These are phyloP conservation scores for Taiwanofungus camphoratus DNA, from an alignment of 1,284 basidiomycete species.

Conservation along the genomic window DNA sequence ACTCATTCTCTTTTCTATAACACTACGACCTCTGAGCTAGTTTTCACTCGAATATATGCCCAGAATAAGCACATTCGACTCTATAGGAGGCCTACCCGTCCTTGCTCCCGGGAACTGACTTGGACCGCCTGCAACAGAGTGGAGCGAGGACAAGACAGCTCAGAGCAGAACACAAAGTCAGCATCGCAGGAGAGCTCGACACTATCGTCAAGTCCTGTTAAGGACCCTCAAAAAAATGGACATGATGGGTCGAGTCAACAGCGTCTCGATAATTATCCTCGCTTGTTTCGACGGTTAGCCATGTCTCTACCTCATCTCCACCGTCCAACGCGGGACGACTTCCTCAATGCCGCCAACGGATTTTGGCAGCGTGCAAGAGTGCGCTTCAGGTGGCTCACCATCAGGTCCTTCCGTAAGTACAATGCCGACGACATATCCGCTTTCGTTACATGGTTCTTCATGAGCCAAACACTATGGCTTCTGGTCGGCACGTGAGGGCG, in stretches of 20 bases:
- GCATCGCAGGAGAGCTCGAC: too few relatives aligned
- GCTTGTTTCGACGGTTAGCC: slow-evolving; percentile 73
- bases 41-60: background rate
- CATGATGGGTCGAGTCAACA: too few relatives aligned
- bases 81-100: too few relatives aligned
- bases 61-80: background rate
- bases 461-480: slow-evolving; percentile 93
- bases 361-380: slow-evolving; percentile 90
- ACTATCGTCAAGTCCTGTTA: background rate
- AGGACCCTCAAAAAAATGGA: background rate
- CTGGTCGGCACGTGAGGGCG: slow-evolving; percentile 84
- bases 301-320: slow-evolving; percentile 73
- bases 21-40: background rate
- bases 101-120: background rate
- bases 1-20: slow-evolving; percentile 2
- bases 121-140: background rate
- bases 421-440: slow-evolving; percentile 97
- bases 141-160: background rate
- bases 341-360: slow-evolving; percentile 79
- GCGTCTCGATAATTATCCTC: slow-evolving; percentile 69
- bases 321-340: slow-evolving; percentile 81
- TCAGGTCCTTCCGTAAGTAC: slow-evolving; percentile 92
- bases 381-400: slow-evolving; percentile 98
- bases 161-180: too few relatives aligned
- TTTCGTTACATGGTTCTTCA: slow-evolving; percentile 91